Base-by-base conservation (phyloP, 2,329 filamentous ascomycete genomes). In the Ophiostoma sp. region DNA sequence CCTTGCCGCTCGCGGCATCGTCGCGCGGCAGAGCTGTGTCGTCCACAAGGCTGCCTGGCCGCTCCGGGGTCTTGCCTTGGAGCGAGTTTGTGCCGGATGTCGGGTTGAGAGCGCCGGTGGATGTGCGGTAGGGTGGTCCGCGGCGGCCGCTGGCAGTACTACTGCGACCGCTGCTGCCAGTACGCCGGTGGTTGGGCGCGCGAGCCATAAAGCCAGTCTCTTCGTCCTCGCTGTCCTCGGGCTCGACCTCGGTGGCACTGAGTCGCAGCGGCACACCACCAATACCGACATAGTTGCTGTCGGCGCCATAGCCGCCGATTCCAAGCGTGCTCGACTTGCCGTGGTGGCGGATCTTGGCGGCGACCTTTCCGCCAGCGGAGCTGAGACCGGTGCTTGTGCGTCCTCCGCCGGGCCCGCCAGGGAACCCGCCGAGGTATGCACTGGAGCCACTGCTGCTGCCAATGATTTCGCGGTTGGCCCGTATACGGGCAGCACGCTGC, bases 231-330 rank as follows among this genome's bases (percentile, higher is more conserved):
- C 89, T 92, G 74, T 93, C 92, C 72, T 89, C 93, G 72, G 91
- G 92, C 74, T 96, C 93, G 14, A 98, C 91, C 78, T 99, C 95
- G 66, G 91, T 96, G n/a, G 95, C 94, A 76, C 92, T 96, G 71
- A 99, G 83, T 60, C 95, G 89, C 78, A 97, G 87, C 2, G 95
- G 95, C 52, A 98, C 93, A 67, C 92, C 93, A 55, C 89, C 86
- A 0, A 89, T 85, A 55, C 86, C 87, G 55, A 87, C 90, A 70
- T 92, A 90, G 68, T 94, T 93, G 69, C 83, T 86, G 62, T 89
- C 89, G 2, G 91, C 89, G 9, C 88, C 88, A 77, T 96, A 97
- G 52, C 91, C 89, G 8, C 91, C 87, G 4, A 92, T 86, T 58
- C 88, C 90, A 8, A 88, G 88, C 76, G 94, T 93, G 71, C 89